Base-by-base conservation (phyloP, 1,284 basidiomycete species). In the Sanghuangporus sanghuang region DNA sequence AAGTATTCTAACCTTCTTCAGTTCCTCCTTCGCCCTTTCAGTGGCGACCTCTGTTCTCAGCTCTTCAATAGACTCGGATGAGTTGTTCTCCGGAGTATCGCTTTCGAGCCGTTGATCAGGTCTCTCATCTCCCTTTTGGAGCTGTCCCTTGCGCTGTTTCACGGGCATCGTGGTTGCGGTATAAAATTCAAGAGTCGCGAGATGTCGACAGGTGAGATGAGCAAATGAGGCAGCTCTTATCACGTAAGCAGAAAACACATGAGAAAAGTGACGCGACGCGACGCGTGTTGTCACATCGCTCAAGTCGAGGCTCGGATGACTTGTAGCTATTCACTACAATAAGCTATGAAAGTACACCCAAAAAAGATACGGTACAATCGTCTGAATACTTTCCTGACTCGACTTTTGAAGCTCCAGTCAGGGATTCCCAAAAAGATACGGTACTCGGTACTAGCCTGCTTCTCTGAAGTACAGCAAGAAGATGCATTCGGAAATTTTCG, bases 101-200 rank as follows among this genome's bases (percentile, higher is more conserved):
- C 56, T 42, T 38, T 54, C 23, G 9, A 32, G 1, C 53, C 38
- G 32, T 38, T 35, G 36, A 12, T 14, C 14, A 5, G 7, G 1
- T 53, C 3, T 11, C 53, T 12, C 32, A 38, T 38, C 53, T 8
- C 16, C 36, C 32, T 23, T 35, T 14, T 39, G 35, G 23, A 60
- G 52, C 58, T n/a, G 52, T 6, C 12, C 39, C 39, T 59, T 64
- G 49, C 57, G 46, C n/a, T 32, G 62, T 18, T 27, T 49, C 46
- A 64, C 12, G 44, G 63, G 16, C 56, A 60, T 64, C 8, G 44
- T n/a, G n/a, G 21, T n/a, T 46, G 21, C 44, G 21, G 44, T 32
- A 32, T 32, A 32, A 32, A 3, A 32, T 5, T 5, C 27, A 32
- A 32, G 5, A 32, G 27, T 32, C 27, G 27, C 0, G 27, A 32